phyloP scores from a whole-genome alignment of 169 alveolate genomes.

The Plasmodium billcollinsi region DNA sequence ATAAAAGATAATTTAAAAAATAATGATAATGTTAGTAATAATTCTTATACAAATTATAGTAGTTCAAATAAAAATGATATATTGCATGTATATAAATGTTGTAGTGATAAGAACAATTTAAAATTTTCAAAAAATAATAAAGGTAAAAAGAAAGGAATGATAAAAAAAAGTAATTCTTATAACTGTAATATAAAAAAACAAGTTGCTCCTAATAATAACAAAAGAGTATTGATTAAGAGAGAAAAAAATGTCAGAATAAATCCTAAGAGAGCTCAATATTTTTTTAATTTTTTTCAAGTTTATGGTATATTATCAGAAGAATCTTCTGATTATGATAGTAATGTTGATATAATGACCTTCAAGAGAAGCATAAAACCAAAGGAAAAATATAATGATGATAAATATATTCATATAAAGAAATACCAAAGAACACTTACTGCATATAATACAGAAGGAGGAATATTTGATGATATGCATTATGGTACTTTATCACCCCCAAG shows the following conservation, averaged over 20 bases:
- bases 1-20: neutral
- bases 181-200: neutral
- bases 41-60: neutral
- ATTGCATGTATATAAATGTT: too few species aligned
- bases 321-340: slow-evolving; percentile 26
- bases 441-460: neutral
- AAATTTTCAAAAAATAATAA: neutral
- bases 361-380: slow-evolving; percentile 11
- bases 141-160: neutral
- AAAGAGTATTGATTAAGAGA: neutral
- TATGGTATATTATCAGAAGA: slow-evolving; percentile 53
- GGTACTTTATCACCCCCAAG: neutral
- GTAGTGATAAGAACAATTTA: neutral
- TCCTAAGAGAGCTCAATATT: slow-evolving; percentile 16
- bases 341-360: slow-evolving; percentile 11
- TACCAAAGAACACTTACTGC: neutral
- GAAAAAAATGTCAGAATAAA: slow-evolving; percentile 1
- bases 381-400: neutral
- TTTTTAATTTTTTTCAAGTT: slow-evolving; percentile 42
- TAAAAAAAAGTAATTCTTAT: neutral
- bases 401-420: too few species aligned
- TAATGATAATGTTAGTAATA: neutral
- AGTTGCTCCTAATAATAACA: neutral
- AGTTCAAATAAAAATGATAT: neutral
- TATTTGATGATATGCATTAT: neutral